A percentile compares a stretch with the other conserved stretches of the same genome.
Evolutionary conservation across 495 filamentous ascomycete species (phyloP).

Genomic region (Aspergillus mulundensis): DNA sequence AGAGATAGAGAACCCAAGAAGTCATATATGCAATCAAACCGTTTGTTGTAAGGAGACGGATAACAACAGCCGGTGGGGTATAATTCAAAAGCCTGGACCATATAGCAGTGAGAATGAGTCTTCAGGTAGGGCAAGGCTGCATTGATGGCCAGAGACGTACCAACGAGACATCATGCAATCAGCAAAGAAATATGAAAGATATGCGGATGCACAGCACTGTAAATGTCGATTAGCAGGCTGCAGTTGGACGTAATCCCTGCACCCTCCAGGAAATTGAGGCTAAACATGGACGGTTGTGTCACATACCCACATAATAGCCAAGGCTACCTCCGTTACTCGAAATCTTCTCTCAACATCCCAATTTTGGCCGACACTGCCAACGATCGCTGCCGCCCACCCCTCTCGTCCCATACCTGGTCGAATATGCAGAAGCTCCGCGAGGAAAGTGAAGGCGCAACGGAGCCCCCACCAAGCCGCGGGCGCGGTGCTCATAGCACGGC

Average conservation of each 20-base stretch:
- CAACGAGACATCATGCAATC: conserved; percentile 91
- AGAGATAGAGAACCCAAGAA: conserved; percentile 72
- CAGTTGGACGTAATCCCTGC: neutral
- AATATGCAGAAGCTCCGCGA: conserved; percentile 52
- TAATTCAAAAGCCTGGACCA: conserved; percentile 73
- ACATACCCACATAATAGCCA: conserved; percentile 82
- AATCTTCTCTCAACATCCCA: conserved; percentile 56
- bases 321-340: conserved; percentile 69
- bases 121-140: neutral
- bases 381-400: conserved; percentile 43
- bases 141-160: conserved; percentile 38
- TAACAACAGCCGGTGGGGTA: conserved; percentile 77
- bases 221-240: neutral
- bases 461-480: conserved; percentile 62
- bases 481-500: conserved; percentile 55
- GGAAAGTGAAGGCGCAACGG: conserved; percentile 55
- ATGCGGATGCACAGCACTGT: conserved; percentile 77
- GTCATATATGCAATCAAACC: conserved; percentile 77
- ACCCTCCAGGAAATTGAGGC: neutral
- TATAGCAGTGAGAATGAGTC: neutral
- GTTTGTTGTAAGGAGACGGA: conserved; percentile 76
- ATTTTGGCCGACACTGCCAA: conserved; percentile 42
- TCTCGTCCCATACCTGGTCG: conserved; percentile 43
- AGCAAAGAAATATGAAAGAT: conserved; percentile 85
- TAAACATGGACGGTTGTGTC: neutral